These are phyloP conservation scores for Periconia sp. DNA, from an alignment of 2,329 filamentous ascomycete genomes.

Conservation along the genomic window DNA sequence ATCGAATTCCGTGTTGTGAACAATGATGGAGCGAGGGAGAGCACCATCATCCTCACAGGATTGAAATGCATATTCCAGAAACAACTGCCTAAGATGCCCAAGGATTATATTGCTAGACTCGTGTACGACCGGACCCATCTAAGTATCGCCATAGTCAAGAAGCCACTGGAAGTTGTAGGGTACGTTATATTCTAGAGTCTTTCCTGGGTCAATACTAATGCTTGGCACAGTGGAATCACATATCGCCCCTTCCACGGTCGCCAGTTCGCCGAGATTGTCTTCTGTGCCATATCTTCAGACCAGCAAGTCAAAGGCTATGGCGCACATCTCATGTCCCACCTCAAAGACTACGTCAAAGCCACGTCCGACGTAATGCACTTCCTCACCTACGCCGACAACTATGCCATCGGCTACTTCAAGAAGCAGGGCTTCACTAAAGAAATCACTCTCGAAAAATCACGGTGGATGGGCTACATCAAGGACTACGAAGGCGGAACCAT, in stretches of 20 bases:
- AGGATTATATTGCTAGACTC: slow-evolving; percentile 96
- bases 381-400: slow-evolving; percentile 97
- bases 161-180: slow-evolving; percentile 88
- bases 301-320: slow-evolving; percentile 99
- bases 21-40: slow-evolving; percentile 88
- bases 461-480: slow-evolving; percentile 99
- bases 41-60: slow-evolving; percentile 91
- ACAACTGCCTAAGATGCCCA: slow-evolving; percentile 98
- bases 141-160: slow-evolving; percentile 97
- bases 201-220: too few relatives aligned
- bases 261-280: slow-evolving; percentile 96
- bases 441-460: slow-evolving; percentile 85
- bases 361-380: slow-evolving; percentile 98
- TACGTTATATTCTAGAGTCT: slow-evolving; percentile 47
- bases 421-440: slow-evolving; percentile 99
- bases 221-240: slow-evolving; percentile 84
- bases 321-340: slow-evolving; percentile 94
- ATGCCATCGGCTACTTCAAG: slow-evolving; percentile 98
- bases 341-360: slow-evolving; percentile 98
- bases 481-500: slow-evolving; percentile 99
- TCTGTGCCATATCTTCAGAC: slow-evolving; percentile 95
- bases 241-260: slow-evolving; percentile 93
- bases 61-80: slow-evolving; percentile 99
- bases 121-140: slow-evolving; percentile 97
- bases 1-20: slow-evolving; percentile 98